Evolutionary conservation across 2,329 filamentous ascomycete genomes (phyloP).

Genomic region (Apiospora marii): DNA sequence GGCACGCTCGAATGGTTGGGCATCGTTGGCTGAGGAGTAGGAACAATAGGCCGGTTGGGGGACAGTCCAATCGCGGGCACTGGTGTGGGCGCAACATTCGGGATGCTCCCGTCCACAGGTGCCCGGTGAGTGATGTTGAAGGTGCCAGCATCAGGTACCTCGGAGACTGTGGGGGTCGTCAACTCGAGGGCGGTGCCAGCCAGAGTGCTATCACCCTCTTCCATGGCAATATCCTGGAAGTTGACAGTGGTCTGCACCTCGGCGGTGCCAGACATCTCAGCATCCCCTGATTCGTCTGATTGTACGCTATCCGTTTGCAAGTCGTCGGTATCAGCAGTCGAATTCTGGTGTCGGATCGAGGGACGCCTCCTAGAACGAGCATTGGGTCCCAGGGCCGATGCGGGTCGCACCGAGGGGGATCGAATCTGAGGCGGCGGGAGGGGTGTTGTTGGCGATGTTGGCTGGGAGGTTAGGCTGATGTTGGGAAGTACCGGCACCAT

Average conservation of each 20-base stretch:
- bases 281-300: slow-evolving; percentile 79
- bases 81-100: slow-evolving; percentile 72
- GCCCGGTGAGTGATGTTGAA: slow-evolving; percentile 94
- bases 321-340: slow-evolving; percentile 89
- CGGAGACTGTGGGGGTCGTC: slow-evolving; percentile 79
- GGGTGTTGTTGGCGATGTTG: slow-evolving; percentile 88
- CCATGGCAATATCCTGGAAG: slow-evolving; percentile 82
- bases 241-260: slow-evolving; percentile 84
- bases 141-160: slow-evolving; percentile 85
- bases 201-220: slow-evolving; percentile 81
- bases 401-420: slow-evolving; percentile 63
- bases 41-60: slow-evolving; percentile 74
- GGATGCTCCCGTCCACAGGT: slow-evolving; percentile 83
- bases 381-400: slow-evolving; percentile 59
- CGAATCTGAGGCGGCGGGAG: slow-evolving; percentile 70
- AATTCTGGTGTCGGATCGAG: slow-evolving; percentile 88
- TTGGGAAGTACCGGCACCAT: slow-evolving; percentile 71
- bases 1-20: slow-evolving; percentile 74
- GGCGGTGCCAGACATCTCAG: slow-evolving; percentile 80
- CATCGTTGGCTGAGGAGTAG: slow-evolving; percentile 77
- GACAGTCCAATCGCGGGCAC: slow-evolving; percentile 77
- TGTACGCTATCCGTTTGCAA: slow-evolving; percentile 82
- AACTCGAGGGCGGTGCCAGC: slow-evolving; percentile 78
- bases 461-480: slow-evolving; percentile 81
- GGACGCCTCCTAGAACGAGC: slow-evolving; percentile 73